Conservation (phyloP, 2,329 filamentous ascomycete species). For the Penicillium sp. region DNA sequence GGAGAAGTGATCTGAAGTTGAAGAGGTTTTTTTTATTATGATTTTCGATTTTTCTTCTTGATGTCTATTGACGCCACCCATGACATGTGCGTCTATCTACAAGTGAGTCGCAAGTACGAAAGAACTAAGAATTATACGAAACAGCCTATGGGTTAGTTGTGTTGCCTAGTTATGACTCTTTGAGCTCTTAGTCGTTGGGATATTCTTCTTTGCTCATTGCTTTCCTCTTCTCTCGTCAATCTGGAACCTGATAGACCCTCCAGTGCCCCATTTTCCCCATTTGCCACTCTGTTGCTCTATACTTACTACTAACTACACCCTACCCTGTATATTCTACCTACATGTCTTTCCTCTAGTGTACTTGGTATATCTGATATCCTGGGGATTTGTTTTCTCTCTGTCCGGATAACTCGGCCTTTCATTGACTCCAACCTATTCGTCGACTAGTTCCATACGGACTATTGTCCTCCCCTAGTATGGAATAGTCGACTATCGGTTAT, state of each 20-base stretch:
- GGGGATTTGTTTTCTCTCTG: too few relatives aligned
- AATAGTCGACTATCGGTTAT: neutral
- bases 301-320: neutral
- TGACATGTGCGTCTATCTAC: slow-evolving; percentile 15
- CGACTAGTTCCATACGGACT: neutral
- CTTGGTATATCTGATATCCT: too few relatives aligned
- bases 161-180: too few relatives aligned
- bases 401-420: too few relatives aligned
- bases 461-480: neutral
- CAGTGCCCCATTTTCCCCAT: slow-evolving; percentile 8
- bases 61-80: slow-evolving; percentile 17
- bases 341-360: neutral
- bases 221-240: neutral
- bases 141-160: too few relatives aligned
- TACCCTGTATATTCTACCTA: neutral
- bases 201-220: too few relatives aligned
- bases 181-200: too few relatives aligned
- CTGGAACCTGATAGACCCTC: slow-evolving; percentile 7
- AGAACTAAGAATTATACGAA: neutral
- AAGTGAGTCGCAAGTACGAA: too few relatives aligned
- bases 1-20: neutral
- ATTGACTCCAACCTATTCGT: neutral
- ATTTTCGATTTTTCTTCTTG: too few relatives aligned
- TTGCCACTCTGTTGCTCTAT: slow-evolving; percentile 4
- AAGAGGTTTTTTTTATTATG: neutral